Percentiles rank a stretch among this genome's conserved stretches.
Conservation (phyloP, 306 rosid species). For the Citrullus colocynthis region DNA sequence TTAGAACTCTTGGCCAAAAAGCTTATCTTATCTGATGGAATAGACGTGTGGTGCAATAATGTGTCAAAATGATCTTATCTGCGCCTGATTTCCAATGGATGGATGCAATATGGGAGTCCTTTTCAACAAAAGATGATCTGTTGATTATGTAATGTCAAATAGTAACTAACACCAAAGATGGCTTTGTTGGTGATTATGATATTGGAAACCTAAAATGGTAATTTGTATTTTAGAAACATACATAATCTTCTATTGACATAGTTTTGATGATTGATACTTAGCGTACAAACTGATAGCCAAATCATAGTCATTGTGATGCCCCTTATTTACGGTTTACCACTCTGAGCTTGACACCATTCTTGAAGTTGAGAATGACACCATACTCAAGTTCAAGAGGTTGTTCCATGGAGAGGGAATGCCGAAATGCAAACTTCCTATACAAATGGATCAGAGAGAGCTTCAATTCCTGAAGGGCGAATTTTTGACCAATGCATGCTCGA, state of each 20-base stretch:
- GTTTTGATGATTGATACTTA: background rate
- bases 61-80: background rate
- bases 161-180: background rate
- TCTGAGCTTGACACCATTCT: constrained; percentile 64
- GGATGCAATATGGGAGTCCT: background rate
- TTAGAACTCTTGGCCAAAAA: background rate
- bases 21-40: background rate
- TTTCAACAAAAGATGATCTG: background rate
- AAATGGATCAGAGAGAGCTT: constrained; percentile 78
- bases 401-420: constrained; percentile 79
- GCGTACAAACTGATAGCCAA: background rate
- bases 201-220: background rate
- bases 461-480: constrained; percentile 63
- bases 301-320: background rate
- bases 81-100: background rate
- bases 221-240: background rate
- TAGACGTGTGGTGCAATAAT: background rate
- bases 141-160: background rate
- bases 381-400: constrained; percentile 64
- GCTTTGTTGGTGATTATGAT: background rate
- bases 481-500: constrained; percentile 80
- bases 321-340: constrained; percentile 29
- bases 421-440: constrained; percentile 56
- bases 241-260: background rate
- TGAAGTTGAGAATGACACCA: constrained; percentile 87